A percentile compares a stretch with the other conserved stretches of the same genome.
phyloP scores from a whole-genome alignment of 257 asterid genomes.

The Sherardia arvensis region DNA sequence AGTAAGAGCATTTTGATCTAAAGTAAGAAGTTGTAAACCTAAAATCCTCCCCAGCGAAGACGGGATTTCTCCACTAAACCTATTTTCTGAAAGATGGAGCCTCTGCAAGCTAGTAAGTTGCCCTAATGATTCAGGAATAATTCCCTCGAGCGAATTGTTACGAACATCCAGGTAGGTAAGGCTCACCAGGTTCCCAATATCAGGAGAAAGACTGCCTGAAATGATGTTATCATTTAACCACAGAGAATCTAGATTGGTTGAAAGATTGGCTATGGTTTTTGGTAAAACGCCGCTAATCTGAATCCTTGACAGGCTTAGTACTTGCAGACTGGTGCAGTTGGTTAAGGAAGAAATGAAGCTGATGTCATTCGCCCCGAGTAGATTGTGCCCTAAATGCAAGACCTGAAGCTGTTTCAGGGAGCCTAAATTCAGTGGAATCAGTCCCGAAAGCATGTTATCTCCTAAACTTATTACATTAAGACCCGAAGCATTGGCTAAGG shows the following conservation, averaged over 20 bases:
- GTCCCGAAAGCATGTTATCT: conserved; percentile 16
- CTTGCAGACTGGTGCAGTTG: conserved; percentile 21
- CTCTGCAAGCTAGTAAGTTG: conserved; percentile 13
- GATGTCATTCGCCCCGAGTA: conserved; percentile 21
- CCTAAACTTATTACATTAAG: conserved; percentile 6
- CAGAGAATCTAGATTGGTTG: conserved; percentile 15
- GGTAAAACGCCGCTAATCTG: conserved; percentile 25
- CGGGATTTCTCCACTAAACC: conserved; percentile 21
- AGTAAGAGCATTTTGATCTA: conserved; percentile 18
- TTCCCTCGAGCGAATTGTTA: conserved; percentile 13
- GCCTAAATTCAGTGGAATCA: conserved; percentile 14
- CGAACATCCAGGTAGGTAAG: conserved; percentile 15
- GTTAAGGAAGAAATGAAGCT: conserved; percentile 24
- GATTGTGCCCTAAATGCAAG: conserved; percentile 17
- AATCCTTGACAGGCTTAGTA: conserved; percentile 12
- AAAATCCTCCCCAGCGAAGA: conserved; percentile 22
- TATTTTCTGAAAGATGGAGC: conserved; percentile 13
- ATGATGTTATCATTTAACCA: conserved; percentile 21
- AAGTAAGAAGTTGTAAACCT: conserved; percentile 11
- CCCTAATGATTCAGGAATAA: conserved; percentile 24
- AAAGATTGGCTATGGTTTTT: conserved; percentile 24
- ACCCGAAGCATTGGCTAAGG: conserved; percentile 17
- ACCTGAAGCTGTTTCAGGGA: conserved; percentile 12
- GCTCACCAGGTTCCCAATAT: conserved; percentile 18
- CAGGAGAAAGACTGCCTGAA: conserved; percentile 21